Conservation (phyloP, 345 rosid genomes). For the Sisymbrium irio region DNA sequence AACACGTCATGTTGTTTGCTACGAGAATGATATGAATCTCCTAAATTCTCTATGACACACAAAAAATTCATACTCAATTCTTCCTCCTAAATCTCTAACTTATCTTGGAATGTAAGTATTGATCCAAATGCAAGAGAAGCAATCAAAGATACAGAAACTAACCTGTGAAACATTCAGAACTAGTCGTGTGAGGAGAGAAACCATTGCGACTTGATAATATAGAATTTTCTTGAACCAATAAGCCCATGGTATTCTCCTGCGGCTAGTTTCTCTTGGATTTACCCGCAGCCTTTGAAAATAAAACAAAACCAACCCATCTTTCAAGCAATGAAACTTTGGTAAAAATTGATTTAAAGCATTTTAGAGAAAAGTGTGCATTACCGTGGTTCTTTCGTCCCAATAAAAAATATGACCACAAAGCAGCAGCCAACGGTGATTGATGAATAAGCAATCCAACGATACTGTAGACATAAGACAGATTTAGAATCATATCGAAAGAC, state of each 20-base stretch:
- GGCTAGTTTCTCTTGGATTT: slow-evolving; percentile 37
- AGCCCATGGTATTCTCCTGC: slow-evolving; percentile 72
- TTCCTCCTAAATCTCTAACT: too few relatives aligned
- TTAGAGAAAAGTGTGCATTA: slow-evolving; percentile 27
- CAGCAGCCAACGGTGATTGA: slow-evolving; percentile 75
- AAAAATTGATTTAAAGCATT: background rate
- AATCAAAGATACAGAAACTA: slow-evolving; percentile 22
- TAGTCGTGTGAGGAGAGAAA: slow-evolving; percentile 78
- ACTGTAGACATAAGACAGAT: slow-evolving; percentile 45
- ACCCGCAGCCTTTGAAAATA: slow-evolving; percentile 44
- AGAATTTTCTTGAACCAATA: slow-evolving; percentile 85
- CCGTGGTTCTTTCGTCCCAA: slow-evolving; percentile 91
- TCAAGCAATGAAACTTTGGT: background rate
- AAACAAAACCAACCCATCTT: background rate
- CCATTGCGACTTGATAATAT: slow-evolving; percentile 89
- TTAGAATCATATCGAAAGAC: slow-evolving; percentile 18
- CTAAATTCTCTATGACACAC: too few relatives aligned
- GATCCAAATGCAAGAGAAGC: slow-evolving; percentile 1
- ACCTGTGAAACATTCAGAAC: slow-evolving; percentile 91
- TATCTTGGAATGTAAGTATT: slow-evolving; percentile 15
- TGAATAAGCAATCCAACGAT: slow-evolving; percentile 89
- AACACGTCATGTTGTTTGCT: too few relatives aligned
- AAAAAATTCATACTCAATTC: too few relatives aligned
- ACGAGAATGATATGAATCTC: too few relatives aligned
- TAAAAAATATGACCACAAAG: slow-evolving; percentile 72